These are phyloP conservation scores for Coriolopsis trogii DNA, from an alignment of 1,284 basidiomycete genomes.

Conservation along the genomic window DNA sequence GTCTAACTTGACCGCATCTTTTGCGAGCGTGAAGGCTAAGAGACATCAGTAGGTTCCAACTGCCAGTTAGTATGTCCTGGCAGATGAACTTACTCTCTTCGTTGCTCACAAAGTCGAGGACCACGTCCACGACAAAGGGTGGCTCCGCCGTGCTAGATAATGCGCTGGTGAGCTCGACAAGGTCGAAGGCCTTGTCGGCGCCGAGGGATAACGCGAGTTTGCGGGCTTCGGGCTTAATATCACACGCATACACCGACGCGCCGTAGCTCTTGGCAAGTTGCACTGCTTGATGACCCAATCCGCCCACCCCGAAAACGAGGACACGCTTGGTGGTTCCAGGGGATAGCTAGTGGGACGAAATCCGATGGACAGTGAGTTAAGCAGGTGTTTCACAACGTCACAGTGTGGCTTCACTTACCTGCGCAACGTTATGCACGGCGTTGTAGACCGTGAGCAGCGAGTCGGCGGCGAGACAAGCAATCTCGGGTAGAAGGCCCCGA, in stretches of 20 bases:
- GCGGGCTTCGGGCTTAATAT: constrained; percentile 26
- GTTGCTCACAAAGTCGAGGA: constrained; percentile 30
- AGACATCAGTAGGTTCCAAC: not conserved
- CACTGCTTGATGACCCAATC: constrained; percentile 16
- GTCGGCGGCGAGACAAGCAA: constrained; percentile 7
- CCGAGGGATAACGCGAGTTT: constrained; percentile 30
- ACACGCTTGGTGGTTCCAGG: constrained; percentile 8
- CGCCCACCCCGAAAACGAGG: constrained; percentile 16
- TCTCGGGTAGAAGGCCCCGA: constrained; percentile 4
- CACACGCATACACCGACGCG: constrained; percentile 13
- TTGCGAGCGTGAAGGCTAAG: constrained; percentile 1
- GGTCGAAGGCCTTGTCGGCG: constrained; percentile 28
- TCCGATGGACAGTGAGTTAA: not conserved
- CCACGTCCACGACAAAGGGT: constrained; percentile 27
- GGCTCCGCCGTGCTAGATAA: constrained; percentile 4
- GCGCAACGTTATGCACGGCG: constrained; percentile 11
- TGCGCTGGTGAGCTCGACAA: constrained; percentile 23
- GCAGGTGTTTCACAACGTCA: too few relatives aligned
- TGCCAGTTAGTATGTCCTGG: not conserved
- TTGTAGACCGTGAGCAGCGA: constrained; percentile 11
- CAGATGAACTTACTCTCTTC: constrained; percentile 24
- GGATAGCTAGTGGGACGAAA: not conserved
- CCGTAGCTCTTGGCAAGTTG: constrained; percentile 14
- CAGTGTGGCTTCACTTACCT: too few relatives aligned
- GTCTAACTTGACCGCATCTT: not conserved